phyloP scores from a whole-genome alignment of 176 grass and related monocot genomes.

The Tillandsia fasciculata region DNA sequence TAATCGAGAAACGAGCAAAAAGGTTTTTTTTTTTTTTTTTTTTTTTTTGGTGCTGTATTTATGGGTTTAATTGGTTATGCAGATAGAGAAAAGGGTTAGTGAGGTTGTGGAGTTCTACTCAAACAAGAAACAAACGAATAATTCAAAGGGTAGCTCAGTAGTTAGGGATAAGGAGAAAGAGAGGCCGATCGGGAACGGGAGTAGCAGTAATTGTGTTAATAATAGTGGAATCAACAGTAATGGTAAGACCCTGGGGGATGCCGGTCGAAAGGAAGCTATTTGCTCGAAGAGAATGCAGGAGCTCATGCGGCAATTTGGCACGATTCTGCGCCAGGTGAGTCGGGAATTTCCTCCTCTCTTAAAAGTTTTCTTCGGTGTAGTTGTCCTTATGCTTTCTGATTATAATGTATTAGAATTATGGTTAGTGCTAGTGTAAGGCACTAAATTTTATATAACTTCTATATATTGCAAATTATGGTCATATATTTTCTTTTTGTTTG shows the following conservation, averaged over 20 bases:
- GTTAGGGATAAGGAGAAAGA: slow-evolving; percentile 13
- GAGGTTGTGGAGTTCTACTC: slow-evolving; percentile 47
- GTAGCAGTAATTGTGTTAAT: slow-evolving; percentile 14
- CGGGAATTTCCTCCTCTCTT: not conserved
- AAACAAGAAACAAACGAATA: slow-evolving; percentile 35
- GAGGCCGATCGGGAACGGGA: slow-evolving; percentile 22
- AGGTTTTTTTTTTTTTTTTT: not conserved
- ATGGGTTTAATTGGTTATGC: slow-evolving; percentile 15
- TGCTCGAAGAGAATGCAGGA: slow-evolving; percentile 51
- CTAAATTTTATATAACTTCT: too few relatives aligned
- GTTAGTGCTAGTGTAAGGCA: too few relatives aligned
- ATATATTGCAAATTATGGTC: too few relatives aligned
- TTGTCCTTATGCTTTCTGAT: not conserved
- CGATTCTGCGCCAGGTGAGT: slow-evolving; percentile 55
- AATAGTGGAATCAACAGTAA: slow-evolving; percentile 19
- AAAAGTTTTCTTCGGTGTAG: not conserved
- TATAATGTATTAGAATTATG: too few relatives aligned
- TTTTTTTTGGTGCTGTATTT: not conserved
- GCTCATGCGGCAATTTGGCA: slow-evolving; percentile 57
- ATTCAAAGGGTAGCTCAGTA: slow-evolving; percentile 17
- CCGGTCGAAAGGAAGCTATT: slow-evolving; percentile 20
- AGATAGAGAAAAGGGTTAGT: slow-evolving; percentile 55
- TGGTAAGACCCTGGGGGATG: slow-evolving; percentile 11
- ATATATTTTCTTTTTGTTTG: too few relatives aligned
- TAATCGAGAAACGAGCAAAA: not conserved